Percentiles rank a stretch among this genome's conserved stretches.
These are phyloP conservation scores for Yarrowia sp. DNA, from an alignment of 805 yeast species.

Conservation along the genomic window DNA sequence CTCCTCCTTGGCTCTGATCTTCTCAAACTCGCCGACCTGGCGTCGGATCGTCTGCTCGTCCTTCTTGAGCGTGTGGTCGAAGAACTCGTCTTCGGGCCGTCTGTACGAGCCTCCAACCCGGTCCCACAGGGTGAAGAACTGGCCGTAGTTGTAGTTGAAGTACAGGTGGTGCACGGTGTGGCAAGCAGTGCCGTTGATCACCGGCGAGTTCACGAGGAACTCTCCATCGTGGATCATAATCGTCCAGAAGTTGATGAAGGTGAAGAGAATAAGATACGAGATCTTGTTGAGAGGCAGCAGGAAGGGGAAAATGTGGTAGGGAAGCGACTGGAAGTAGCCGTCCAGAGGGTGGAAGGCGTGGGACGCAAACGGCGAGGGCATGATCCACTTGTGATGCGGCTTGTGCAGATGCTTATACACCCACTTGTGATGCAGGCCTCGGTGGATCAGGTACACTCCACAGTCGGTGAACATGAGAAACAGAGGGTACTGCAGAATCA, in stretches of 20 bases:
- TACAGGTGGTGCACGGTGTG: constrained; percentile 96
- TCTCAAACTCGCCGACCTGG: constrained; percentile 78
- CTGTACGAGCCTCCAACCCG: constrained; percentile 93
- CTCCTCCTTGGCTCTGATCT: constrained; percentile 85
- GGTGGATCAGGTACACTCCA: constrained; percentile 88
- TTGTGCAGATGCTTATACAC: constrained; percentile 89
- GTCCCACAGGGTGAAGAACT: constrained; percentile 98
- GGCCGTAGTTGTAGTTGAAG: constrained; percentile 98
- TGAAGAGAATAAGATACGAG: constrained; percentile 79
- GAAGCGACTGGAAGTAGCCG: constrained; percentile 90
- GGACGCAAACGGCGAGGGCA: constrained; percentile 97
- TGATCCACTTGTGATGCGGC: constrained; percentile 99
- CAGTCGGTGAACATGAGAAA: constrained; percentile 94
- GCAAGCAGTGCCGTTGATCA: constrained; percentile 97
- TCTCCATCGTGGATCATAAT: constrained; percentile 99
- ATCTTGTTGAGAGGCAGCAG: constrained; percentile 91
- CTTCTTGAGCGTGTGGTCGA: constrained; percentile 66
- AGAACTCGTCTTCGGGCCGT: constrained; percentile 86
- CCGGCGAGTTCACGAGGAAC: constrained; percentile 89
- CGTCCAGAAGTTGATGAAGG: constrained; percentile 96
- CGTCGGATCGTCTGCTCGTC: constrained; percentile 68
- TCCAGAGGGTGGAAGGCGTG: constrained; percentile 99
- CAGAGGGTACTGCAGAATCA: constrained; percentile 70
- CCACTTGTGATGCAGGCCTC: constrained; percentile 91
- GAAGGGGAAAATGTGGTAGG: constrained; percentile 92